Evolutionary conservation across 257 asterid genomes (phyloP), one percentile per base, ranked within the genome.

Genomic region (Gentiana dahurica): DNA sequence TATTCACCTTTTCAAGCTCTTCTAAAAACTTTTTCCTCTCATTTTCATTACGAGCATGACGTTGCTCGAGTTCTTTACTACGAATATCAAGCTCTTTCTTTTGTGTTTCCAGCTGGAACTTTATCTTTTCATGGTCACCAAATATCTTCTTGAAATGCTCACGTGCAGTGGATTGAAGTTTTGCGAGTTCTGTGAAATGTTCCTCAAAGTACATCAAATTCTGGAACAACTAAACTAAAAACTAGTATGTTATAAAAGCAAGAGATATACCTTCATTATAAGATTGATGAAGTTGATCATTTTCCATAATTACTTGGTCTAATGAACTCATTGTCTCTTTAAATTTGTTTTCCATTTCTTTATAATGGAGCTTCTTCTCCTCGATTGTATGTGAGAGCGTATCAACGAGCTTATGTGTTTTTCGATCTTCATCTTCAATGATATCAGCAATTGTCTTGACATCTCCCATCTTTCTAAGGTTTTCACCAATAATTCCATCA

Each of bases 401-500:
- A 37, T 74, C 66, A 34, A 88, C 86, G 65, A 92, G 95, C 72
- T 80, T 83, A 63, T 53, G 64, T 12, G 86, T 76, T 78, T 81
- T 85, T 44, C 87, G 74, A 72, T 75, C 69, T 67, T 88, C 97
- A 54, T 88, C 99, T 71, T 80, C 94, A 74, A 83, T 80, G 61
- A 85, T 80, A 78, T 77, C 82, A 4, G 95, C 70, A 60, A 90
- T 62, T 35, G 91, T 84, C 73, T 79, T 82, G 55, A 82, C 73
- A 73, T 90, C 92, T 73, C 96, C 96, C 64, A 80, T 69, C 82
- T 71, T 87, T 37, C 95, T 89, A 55, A 90, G 93, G 69, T 75
- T 71, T 68, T 90, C 95, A 24, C 96, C 96, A 53, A 87, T 65
- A 51, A 82, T 71, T 53, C 56, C 66, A 53, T 62, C 74, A 55